Evolutionary conservation across 208 protist genomes (phyloP), one percentile per base, ranked within the genome.

Genomic region (Trypanosomatidae sp.): DNA sequence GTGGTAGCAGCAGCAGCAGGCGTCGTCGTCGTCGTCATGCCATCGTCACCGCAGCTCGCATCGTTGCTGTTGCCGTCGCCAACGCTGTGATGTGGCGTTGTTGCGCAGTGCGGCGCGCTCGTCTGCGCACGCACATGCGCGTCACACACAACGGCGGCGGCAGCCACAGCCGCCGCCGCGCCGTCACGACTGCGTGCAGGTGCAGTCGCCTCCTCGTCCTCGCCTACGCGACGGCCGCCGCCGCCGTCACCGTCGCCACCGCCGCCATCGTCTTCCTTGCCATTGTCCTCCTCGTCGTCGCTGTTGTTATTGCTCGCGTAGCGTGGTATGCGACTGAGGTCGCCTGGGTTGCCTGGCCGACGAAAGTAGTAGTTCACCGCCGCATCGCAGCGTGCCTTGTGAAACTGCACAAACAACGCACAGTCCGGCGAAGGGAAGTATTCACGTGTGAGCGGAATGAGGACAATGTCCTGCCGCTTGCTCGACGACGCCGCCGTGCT

Each of bases 361-460:
- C 81, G 72, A 42, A 90, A 83, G 65, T 86, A 90, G 49, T 87
- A 90, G 45, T 82, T 87, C 42, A 87, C 81, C 32, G 70, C 68
- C 1, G 73, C 70, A 53, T 90, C 76, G 60, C 76, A 84, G 28
- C 81, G 72, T 1, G 75, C 71, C 45, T 68, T 60, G 56, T 87
- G 71, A 37, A 90, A 87, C 64, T 87, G 81, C 47, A 79, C 59
- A 32, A 90, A 90, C 6, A 90, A 63, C 0, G 81, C 59, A 27
- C 81, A 90, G 51, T 90, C 75, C 0, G 71, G 66, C 2, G 48
- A 66, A 0, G 81, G 75, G 33, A 90, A 90, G 53, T 72, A 90
- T 43, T 83, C 69, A 38, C 66, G 66, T 0, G 76, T 86, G 26
- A 90, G 73, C 0, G 81, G 81, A 22, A 90, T 74, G 10, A 90